Evolutionary conservation across 176 grass and related monocot species (phyloP).

Genomic region (Eremochloa ophiuroides): DNA sequence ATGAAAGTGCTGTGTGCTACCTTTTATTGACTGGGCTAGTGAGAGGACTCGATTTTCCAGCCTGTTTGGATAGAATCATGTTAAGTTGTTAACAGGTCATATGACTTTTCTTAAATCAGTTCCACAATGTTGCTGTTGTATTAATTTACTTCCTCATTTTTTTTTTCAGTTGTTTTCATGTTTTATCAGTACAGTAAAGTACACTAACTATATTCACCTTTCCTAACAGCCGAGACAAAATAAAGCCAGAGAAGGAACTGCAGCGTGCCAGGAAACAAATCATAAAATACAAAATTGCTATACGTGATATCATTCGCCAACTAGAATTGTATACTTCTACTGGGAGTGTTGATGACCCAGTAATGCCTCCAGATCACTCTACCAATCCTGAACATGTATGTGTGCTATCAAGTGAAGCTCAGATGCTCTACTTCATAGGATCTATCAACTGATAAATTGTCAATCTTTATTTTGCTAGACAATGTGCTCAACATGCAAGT

Average conservation of each 20-base stretch:
- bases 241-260: slow-evolving; percentile 96
- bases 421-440: slow-evolving; percentile 9
- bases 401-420: slow-evolving; percentile 20
- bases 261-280: slow-evolving; percentile 93
- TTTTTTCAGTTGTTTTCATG: neutral
- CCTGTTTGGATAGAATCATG: slow-evolving; percentile 1
- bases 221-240: slow-evolving; percentile 76
- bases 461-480: slow-evolving; percentile 41
- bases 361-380: slow-evolving; percentile 40
- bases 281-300: slow-evolving; percentile 80
- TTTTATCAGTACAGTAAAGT: slow-evolving; percentile 23
- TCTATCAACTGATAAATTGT: slow-evolving; percentile 32
- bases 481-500: slow-evolving; percentile 65
- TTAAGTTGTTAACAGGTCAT: neutral
- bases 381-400: slow-evolving; percentile 57
- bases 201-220: slow-evolving; percentile 29
- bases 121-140: neutral
- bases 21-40: neutral
- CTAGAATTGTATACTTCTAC: slow-evolving; percentile 65
- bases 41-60: neutral
- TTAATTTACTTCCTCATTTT: slow-evolving; percentile 1
- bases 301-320: slow-evolving; percentile 79
- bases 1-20: neutral
- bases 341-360: slow-evolving; percentile 41
- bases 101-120: slow-evolving; percentile 3